Evolutionary conservation across 257 asterid species (phyloP).

Genomic region (Nyctanthes arbortristis): DNA sequence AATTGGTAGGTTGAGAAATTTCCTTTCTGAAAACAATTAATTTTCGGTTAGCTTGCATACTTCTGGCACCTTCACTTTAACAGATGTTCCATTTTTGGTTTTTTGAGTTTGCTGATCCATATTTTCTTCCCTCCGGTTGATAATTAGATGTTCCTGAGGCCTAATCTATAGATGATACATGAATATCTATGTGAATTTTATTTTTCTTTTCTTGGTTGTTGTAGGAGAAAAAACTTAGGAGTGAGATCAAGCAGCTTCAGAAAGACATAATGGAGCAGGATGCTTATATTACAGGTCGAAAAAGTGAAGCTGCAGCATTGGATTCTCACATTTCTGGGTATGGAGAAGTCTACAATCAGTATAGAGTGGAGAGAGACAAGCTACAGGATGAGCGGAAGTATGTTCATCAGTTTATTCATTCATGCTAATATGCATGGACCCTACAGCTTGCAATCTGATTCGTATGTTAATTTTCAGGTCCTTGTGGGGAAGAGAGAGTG

Average conservation of each 20-base stretch:
- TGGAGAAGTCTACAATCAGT: constrained; percentile 66
- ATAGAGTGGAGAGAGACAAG: constrained; percentile 71
- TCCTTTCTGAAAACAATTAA: too few relatives aligned
- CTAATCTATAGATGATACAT: constrained; percentile 5
- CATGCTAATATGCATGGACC: constrained; percentile 18
- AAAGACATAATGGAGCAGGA: constrained; percentile 68
- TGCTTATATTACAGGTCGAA: constrained; percentile 61
- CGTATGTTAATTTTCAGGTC: constrained; percentile 48
- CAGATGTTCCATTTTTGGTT: constrained; percentile 4
- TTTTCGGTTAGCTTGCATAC: too few relatives aligned
- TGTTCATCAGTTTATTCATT: constrained; percentile 25
- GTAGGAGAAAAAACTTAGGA: constrained; percentile 78
- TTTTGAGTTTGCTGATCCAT: constrained; percentile 15
- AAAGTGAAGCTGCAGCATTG: constrained; percentile 56
- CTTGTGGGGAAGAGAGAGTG: constrained; percentile 83
- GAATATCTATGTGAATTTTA: constrained; percentile 11
- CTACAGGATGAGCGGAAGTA: constrained; percentile 92
- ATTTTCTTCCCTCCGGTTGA: constrained; percentile 11
- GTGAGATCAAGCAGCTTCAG: constrained; percentile 78
- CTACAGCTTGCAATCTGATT: constrained; percentile 27
- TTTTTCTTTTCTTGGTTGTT: constrained; percentile 21
- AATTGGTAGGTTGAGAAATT: too few relatives aligned
- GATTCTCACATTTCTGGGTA: constrained; percentile 76
- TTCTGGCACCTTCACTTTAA: constrained; percentile 8
- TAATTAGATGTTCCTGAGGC: neutral